Base-by-base conservation (phyloP, 1,284 basidiomycete genomes). In the Boletus sp. region DNA sequence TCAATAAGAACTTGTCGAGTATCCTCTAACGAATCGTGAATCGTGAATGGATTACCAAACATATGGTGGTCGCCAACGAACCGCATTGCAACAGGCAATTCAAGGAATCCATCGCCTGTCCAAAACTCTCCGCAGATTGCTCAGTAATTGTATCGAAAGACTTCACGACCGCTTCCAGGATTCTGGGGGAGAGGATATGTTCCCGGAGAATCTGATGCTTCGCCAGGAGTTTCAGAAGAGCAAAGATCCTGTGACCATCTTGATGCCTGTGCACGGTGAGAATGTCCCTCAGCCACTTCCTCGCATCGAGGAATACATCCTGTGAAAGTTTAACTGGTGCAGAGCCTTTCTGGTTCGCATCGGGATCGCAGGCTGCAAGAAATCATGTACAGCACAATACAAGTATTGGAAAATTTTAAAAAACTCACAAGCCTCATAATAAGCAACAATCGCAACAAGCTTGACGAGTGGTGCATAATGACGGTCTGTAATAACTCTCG, bases 361-460 rank as follows among this genome's bases (percentile, higher is more conserved):
- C 37, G 1, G 47, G 19, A 38, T 55, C 67, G 33, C 11, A 68
- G 25, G 59, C 68, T 69, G 30, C 3, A 25, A 47, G 4, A 2
- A 25, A 17, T 49, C 37, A 46, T 27, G 16, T 6, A 27, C 3
- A 21, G 1, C n/a, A n/a, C n/a, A n/a, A n/a, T n/a, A n/a, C n/a
- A n/a, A n/a, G n/a, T n/a, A n/a, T n/a, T n/a, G 0, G 6, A 25
- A 28, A 30, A n/a, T n/a, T n/a, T n/a, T 13, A 40, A n/a, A n/a
- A n/a, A 3, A 51, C 71, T 60, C 28, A 71, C 70, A 64, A 28
- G 60, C 66, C 44, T 74, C 70, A 11, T 67, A 64, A 53, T 69
- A 73, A 9, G 68, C 68, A 1, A 73, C 60, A 7, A 71, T 60
- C 8, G 68, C 54, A 11, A 65, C 64, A 7, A 71, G 67, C 47